Percentiles rank a stretch among this genome's conserved stretches.
Conservation (phyloP, 768 basidiomycete genomes). For the Boletus insuetus region DNA sequence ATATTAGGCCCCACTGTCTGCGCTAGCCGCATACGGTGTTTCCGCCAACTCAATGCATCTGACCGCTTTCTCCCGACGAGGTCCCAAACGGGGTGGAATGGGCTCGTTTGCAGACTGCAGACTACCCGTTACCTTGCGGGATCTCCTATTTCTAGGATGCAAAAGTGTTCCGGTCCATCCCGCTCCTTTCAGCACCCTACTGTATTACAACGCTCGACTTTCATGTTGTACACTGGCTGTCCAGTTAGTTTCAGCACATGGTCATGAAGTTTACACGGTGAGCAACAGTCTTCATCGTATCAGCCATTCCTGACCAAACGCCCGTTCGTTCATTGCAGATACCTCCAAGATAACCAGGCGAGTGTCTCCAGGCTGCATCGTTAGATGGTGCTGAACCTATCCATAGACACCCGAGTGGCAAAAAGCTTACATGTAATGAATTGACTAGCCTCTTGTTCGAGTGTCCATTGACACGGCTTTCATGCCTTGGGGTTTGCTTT, state of each 20-base stretch:
- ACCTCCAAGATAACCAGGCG: slow-evolving; percentile 70
- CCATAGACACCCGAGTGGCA: slow-evolving; percentile 63
- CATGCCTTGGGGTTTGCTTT: not conserved
- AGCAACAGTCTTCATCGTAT: slow-evolving; percentile 12
- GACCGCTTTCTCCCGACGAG: too few species aligned
- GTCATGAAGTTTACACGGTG: slow-evolving; percentile 63
- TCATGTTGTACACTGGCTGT: not conserved
- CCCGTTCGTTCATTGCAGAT: slow-evolving; percentile 36
- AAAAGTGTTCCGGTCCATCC: slow-evolving; percentile 11
- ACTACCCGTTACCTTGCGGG: too few species aligned
- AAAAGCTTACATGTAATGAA: slow-evolving; percentile 31
- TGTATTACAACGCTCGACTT: not conserved
- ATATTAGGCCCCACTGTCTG: too few species aligned
- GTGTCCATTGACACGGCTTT: not conserved
- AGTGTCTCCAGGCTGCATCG: not conserved
- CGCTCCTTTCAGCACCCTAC: not conserved
- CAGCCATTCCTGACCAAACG: too few species aligned
- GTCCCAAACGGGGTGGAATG: too few species aligned
- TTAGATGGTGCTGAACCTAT: not conserved
- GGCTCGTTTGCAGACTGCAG: too few species aligned
- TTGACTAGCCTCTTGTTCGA: not conserved
- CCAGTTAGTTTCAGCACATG: not conserved
- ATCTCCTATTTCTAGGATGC: slow-evolving; percentile 5
- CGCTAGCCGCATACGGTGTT: too few species aligned
- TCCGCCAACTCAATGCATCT: too few species aligned